These are phyloP conservation scores for Fraxinus anomala DNA, from an alignment of 257 asterid genomes.

Conservation along the genomic window DNA sequence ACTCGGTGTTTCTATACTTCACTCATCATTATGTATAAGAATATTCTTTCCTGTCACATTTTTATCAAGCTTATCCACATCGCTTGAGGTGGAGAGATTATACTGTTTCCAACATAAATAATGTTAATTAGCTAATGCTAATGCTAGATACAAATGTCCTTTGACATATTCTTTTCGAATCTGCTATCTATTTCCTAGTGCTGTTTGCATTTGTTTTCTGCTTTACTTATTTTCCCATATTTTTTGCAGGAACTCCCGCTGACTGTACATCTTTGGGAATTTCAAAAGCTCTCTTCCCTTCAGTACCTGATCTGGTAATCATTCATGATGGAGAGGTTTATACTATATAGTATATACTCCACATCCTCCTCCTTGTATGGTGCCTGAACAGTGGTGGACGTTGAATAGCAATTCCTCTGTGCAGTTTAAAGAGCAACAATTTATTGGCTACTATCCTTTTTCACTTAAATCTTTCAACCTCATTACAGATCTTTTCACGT, in stretches of 20 bases:
- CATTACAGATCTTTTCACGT: not conserved
- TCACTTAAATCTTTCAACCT: slow-evolving; percentile 1
- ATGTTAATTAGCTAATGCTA: not conserved
- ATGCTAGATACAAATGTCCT: slow-evolving; percentile 9
- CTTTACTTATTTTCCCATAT: slow-evolving; percentile 10
- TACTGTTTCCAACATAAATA: not conserved
- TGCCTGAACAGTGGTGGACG: not conserved
- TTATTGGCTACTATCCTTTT: slow-evolving; percentile 16
- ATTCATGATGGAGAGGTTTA: not conserved
- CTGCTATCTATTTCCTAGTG: slow-evolving; percentile 12
- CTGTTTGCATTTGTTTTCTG: not conserved
- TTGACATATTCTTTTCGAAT: not conserved
- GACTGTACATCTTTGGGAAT: slow-evolving; percentile 85
- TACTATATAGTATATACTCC: not conserved
- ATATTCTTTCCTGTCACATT: not conserved
- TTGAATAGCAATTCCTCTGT: not conserved
- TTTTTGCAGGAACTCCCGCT: slow-evolving; percentile 74
- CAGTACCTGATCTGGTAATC: slow-evolving; percentile 78
- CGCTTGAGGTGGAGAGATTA: not conserved
- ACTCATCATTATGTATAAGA: not conserved
- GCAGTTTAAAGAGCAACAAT: slow-evolving; percentile 18
- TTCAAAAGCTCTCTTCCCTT: slow-evolving; percentile 69
- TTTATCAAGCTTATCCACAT: not conserved
- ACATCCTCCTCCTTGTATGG: not conserved
- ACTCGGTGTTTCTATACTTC: not conserved